Percentiles rank a stretch among this genome's conserved stretches.
Conservation (phyloP, 352 stramenopile species). For the Pythium brassicae region DNA sequence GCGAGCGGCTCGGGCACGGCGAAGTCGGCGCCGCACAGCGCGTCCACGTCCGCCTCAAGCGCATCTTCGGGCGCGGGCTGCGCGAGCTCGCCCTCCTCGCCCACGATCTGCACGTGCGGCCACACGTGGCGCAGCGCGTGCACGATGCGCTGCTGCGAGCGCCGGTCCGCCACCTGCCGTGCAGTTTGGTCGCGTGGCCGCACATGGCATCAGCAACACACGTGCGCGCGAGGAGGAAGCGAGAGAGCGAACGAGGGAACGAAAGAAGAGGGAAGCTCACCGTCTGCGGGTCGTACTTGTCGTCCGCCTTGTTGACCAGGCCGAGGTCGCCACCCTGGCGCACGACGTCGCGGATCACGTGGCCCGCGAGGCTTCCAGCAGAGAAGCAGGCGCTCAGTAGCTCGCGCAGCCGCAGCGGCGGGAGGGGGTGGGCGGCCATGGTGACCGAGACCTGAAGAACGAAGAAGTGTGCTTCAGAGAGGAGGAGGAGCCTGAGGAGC, state of each 20-base stretch:
- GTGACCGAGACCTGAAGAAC: background rate
- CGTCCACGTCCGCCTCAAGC: constrained; percentile 37
- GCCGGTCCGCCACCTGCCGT: constrained; percentile 49
- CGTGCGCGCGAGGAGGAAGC: background rate
- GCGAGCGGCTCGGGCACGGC: constrained; percentile 14
- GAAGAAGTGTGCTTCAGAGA: too few species aligned
- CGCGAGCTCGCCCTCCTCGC: constrained; percentile 67
- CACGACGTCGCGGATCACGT: constrained; percentile 71
- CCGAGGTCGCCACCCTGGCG: constrained; percentile 41
- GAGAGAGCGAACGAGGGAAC: background rate
- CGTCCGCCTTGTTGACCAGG: constrained; percentile 75
- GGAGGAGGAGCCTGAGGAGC: too few species aligned
- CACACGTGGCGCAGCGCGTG: constrained; percentile 52
- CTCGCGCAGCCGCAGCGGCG: constrained; percentile 23
- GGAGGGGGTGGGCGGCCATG: background rate
- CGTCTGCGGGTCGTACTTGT: constrained; percentile 74
- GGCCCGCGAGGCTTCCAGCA: constrained; percentile 39
- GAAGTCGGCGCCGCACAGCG: constrained; percentile 19
- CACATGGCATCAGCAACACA: background rate
- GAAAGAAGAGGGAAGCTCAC: constrained; percentile 8
- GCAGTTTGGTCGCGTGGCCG: background rate
- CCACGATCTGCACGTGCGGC: constrained; percentile 49
- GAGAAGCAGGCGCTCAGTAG: constrained; percentile 61
- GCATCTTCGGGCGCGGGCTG: constrained; percentile 37
- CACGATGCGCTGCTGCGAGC: constrained; percentile 70